Base-by-base conservation (phyloP, 129 eudicot genomes). In the Arctium lappa region DNA sequence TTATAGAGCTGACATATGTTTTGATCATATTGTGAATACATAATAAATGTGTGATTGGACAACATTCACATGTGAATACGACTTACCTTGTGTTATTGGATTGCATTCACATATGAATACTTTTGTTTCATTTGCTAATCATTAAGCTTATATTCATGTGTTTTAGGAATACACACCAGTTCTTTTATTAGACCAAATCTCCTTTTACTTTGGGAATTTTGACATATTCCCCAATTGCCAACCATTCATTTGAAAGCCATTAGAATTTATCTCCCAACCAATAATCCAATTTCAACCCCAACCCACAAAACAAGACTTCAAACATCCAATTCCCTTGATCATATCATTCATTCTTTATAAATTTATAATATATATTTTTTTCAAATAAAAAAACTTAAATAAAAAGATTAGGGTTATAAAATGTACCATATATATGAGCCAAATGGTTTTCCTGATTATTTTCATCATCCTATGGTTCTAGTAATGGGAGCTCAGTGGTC, bases 401-500 rank as follows among this genome's bases (percentile, higher is more conserved):
- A 78, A 39, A 60, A 82, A 32, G 15, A 42, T 40, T 44, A 39
- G 50, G 65, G 69, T 81, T 78, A 81, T n/a, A 44, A 73, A 56
- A 92, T 94, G 94, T 39, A 66, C 38, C 85, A 29, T 74, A 29
- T 7, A 29, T 42, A 81, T 37, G n/a, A 73, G 40, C 66, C 79
- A 16, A 74, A 32, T 5, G 38, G 60, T 9, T 9, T 50, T 8
- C 66, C 63, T 44, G 15, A 53, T 29, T 71, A 22, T 50, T 72
- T 42, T 36, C 63, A 75, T 48, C 63, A 60, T 65, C 62, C 33
- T 65, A 2, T 2, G 18, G 56, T 68, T 76, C 69, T 42, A 69
- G 30, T 34, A 79, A 93, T 92, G 98, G 98, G 98, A 48, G 85
- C 87, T 60, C 76, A 84, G 56, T 85, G 89, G 75, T 86, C 94